Base-by-base conservation (phyloP, 2,329 filamentous ascomycete genomes). In the Aspergillus ibericus region DNA sequence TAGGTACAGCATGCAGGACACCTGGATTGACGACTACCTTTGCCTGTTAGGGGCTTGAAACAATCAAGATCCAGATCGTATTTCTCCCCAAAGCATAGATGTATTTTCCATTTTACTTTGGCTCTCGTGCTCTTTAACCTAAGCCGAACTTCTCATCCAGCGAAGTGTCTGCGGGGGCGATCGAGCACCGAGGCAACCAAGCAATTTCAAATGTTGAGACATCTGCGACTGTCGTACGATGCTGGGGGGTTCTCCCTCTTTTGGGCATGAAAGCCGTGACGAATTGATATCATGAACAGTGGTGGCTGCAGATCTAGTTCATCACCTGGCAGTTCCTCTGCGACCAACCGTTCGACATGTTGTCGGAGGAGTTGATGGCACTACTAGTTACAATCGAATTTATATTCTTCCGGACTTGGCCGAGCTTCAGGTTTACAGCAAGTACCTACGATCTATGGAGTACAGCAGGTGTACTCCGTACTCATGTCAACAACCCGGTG, bases 221-320 rank as follows among this genome's bases (percentile, higher is more conserved):
- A 27, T 20, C 20, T 53, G 51, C 51, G 51, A 40, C 25, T 53
- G 51, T 53, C 51, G 36, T 53, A 53, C 51, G 51, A 53, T 53
- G 10, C 7, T 34, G 16, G 38, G 16, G 16, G 9, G 8, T 18
- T 36, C 18, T 38, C 51, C 38, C 36, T 53, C 27, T n/a, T 29
- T 53, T 44, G 38, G 36, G 36, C 38, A 53, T 44, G 51, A 27
- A 53, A 53, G 38, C 51, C 51, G 38, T 15, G 51, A 27, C 38
- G 25, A 53, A 38, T 29, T 18, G 44, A 16, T 27, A 27, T 29
- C 8, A 32, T 10, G 25, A 9, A 22, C 7, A 42, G 18, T 29
- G 25, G 25, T 48, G 25, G 16, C 25, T 32, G 44, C 44, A 48
- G 25, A n/a, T 13, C 44, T 42, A 42, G 38, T 42, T 15, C 38